Evolutionary conservation across 257 asterid species (phyloP), one percentile per base, ranked within the genome.

Genomic region (Solanum chiquidenum): DNA sequence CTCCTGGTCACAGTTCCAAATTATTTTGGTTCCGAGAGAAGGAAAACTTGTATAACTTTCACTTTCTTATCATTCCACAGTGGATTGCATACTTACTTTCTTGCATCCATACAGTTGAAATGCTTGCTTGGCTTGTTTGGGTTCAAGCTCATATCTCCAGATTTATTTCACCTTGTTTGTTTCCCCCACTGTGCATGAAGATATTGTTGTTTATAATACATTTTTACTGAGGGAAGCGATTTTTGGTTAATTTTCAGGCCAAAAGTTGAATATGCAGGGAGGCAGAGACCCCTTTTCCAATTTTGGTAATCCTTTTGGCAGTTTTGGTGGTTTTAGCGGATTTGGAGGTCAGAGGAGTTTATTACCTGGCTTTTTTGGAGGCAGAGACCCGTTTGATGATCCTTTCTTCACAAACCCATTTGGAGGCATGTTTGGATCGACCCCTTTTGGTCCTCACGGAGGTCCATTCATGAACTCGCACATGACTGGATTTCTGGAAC

Each of bases 381-480:
- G 97, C 79, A 92, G 90, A 87, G 93, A 97, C 88, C 99, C 98
- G 75, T 97, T 97, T 90, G 97, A 93, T 91, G 96, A 97, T 86
- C 98, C 99, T 68, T 95, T 95, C 90, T 97, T 97, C 92, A 87
- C 91, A 58, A 87, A 89, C 9, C 98, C 98, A 55, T 92, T 94
- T 90, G 96, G 95, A 64, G 91, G 92, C 87, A 86, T 89, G 90
- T 89, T 93, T 58, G 95, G 89, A 52, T 86, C 98, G 1, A 88
- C 88, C 90, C 40, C 92, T 84, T 88, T 93, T 79, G 89, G 90
- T 21, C 86, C 89, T 35, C n/a, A 52, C 20, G 88, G 90, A 86
- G 87, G 83, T 77, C 92, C 90, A n/a, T 94, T 93, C 66, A 83
- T 88, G 92, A 88, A 86, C 86, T 89, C 91, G 7, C 91, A 86